A percentile compares a stretch with the other conserved stretches of the same genome.
Evolutionary conservation across 345 rosid species (phyloP).

Genomic region (Hibiscus mutabilis): DNA sequence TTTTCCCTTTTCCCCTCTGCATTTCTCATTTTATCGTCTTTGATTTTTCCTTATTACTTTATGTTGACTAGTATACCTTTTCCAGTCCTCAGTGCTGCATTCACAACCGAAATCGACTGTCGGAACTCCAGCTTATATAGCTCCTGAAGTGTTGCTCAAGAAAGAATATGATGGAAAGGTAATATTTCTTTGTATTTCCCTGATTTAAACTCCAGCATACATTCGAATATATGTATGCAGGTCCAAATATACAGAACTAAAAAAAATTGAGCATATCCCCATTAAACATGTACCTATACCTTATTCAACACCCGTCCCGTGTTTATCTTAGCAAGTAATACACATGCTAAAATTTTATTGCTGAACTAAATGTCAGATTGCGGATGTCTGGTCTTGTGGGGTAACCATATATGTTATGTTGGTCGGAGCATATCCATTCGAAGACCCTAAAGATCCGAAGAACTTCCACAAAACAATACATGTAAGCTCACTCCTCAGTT

Average conservation of each 20-base stretch:
- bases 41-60: background rate
- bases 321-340: background rate
- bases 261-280: too few species aligned
- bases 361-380: slow-evolving; percentile 36
- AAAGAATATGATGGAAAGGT: slow-evolving; percentile 99
- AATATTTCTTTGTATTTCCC: slow-evolving; percentile 10
- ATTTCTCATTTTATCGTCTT: background rate
- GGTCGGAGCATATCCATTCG: slow-evolving; percentile 99
- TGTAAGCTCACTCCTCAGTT: slow-evolving; percentile 27
- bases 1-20: background rate
- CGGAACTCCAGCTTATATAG: slow-evolving; percentile 99
- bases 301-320: background rate
- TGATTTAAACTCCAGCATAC: background rate
- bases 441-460: slow-evolving; percentile 95
- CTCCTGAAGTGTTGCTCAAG: slow-evolving; percentile 94
- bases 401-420: slow-evolving; percentile 95
- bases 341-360: background rate
- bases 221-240: too few species aligned
- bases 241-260: too few species aligned
- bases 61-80: slow-evolving; percentile 9
- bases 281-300: too few species aligned
- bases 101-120: slow-evolving; percentile 96
- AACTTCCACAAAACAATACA: slow-evolving; percentile 89
- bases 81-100: slow-evolving; percentile 88
- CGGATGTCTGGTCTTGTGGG: slow-evolving; percentile 99